Evolutionary conservation across 2,329 filamentous ascomycete genomes (phyloP), one percentile per base, ranked within the genome.

Genomic region (Thyridium curvatum): DNA sequence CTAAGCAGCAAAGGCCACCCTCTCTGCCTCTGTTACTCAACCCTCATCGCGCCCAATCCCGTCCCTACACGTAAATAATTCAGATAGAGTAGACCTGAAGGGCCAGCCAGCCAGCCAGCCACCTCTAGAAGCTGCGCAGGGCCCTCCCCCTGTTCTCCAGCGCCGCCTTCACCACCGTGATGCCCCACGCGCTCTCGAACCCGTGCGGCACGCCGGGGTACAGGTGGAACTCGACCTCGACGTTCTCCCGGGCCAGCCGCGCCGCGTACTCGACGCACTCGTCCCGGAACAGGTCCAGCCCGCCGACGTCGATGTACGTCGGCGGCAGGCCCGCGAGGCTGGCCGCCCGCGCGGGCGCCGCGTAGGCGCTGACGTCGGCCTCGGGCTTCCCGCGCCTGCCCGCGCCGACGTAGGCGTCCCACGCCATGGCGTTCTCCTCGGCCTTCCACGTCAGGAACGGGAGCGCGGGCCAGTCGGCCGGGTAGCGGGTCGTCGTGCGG

Each of bases 191-290:
- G 8, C 34, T 37, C 35, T 63, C 60, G 34, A 62, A 66, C 0
- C 51, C 60, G 43, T 69, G 65, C 3, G 60, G 60, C 21, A 68
- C 38, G 2, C 64, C 66, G 1, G 55, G 52, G 44, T 65, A 68
- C 32, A 67, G 30, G 37, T 66, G 64, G 7, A 66, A 50, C 46
- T 68, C 65, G 2, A 64, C 55, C 26, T 58, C 50, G 4, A 64
- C 47, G 2, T 54, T 53, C 8, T 51, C 60, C 40, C 50, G 43
- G 10, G 47, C 48, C 13, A 68, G 50, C 30, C 56, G 47, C 14
- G 35, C 38, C 13, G 50, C 62, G 43, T 55, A 66, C 33, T 47
- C 46, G 1, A 59, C 12, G n/a, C 41, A 40, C 45, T 66, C 64
- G 8, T 55, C 54, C 9, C 50, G 33, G 41, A 68, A 69, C 12